These are phyloP conservation scores for Neonectria coccinea DNA, from an alignment of 2,329 filamentous ascomycete species.

Conservation along the genomic window DNA sequence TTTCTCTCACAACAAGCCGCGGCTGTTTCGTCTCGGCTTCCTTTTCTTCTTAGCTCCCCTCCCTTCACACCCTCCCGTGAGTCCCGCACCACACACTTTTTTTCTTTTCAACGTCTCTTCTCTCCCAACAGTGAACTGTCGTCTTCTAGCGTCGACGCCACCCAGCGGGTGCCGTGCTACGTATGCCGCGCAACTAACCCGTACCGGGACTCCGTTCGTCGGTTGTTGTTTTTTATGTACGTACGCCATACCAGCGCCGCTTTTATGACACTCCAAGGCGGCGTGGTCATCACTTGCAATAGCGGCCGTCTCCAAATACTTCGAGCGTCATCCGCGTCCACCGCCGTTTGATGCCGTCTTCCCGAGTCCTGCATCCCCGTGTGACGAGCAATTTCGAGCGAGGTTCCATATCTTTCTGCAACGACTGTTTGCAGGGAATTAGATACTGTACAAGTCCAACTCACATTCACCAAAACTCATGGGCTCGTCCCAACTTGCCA, in stretches of 20 bases:
- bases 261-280: constrained; percentile 2
- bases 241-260: constrained; percentile 21
- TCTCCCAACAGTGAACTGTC: constrained; percentile 21
- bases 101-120: constrained; percentile 10
- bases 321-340: constrained; percentile 1
- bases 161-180: constrained; percentile 11
- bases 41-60: constrained; percentile 10
- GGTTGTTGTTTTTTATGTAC: neutral
- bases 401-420: constrained; percentile 3
- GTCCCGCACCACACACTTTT: constrained; percentile 5
- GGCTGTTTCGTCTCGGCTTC: constrained; percentile 23
- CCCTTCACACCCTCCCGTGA: constrained; percentile 1
- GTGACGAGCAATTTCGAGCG: neutral
- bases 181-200: constrained; percentile 20
- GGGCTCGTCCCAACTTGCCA: constrained; percentile 16
- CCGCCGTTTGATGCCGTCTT: constrained; percentile 8
- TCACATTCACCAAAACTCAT: neutral
- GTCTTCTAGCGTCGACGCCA: constrained; percentile 36
- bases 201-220: constrained; percentile 21
- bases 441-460: neutral
- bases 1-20: constrained; percentile 1
- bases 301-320: constrained; percentile 2
- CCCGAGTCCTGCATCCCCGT: constrained; percentile 3
- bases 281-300: neutral
- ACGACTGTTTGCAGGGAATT: neutral